A percentile compares a stretch with the other conserved stretches of the same genome.
phyloP scores from a whole-genome alignment of 2,329 filamentous ascomycete genomes.

The Fusarium coicis region DNA sequence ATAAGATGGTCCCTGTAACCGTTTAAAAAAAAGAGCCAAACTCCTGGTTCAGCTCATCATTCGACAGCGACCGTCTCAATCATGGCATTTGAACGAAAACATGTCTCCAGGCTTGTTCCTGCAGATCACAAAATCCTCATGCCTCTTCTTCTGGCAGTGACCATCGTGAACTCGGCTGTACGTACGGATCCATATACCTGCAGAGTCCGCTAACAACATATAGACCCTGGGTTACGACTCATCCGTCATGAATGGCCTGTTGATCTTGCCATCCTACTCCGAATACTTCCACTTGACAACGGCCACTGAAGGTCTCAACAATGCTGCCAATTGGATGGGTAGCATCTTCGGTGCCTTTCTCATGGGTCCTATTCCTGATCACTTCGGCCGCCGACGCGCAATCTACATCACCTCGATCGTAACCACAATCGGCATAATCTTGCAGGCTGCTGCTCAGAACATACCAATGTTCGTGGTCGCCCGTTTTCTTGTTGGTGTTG shows the following conservation, averaged over 20 bases:
- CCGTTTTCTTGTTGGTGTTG: neutral
- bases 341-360: neutral
- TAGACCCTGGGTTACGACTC: neutral
- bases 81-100: neutral
- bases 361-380: neutral
- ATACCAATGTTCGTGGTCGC: neutral
- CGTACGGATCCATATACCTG: fast-evolving
- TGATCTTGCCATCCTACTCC: neutral
- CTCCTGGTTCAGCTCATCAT: neutral
- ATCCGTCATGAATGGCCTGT: neutral
- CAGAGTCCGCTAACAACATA: neutral
- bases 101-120: conserved; percentile 1
- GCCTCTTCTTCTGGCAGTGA: neutral
- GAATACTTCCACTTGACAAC: neutral
- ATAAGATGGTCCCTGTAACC: neutral
- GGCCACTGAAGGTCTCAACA: neutral
- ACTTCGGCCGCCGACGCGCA: neutral
- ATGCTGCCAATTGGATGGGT: neutral
- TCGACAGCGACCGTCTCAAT: no score
- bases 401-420: neutral
- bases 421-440: neutral
- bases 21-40: neutral
- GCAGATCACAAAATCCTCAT: neutral
- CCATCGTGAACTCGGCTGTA: neutral
- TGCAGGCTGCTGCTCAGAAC: neutral